These are phyloP conservation scores for Eucalyptus victrix DNA, from an alignment of 345 rosid genomes.

Conservation along the genomic window DNA sequence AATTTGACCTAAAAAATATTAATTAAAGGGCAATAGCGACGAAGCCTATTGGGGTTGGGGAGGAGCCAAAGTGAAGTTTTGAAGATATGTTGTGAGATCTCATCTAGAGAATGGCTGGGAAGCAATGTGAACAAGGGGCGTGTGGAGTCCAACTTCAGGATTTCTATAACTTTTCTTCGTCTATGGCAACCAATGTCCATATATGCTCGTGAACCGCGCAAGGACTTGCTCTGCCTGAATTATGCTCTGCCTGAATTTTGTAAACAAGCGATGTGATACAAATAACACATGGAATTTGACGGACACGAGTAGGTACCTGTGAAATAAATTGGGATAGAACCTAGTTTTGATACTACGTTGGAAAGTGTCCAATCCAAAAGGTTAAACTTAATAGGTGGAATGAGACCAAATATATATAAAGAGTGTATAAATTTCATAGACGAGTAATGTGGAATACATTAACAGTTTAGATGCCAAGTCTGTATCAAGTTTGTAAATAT, in stretches of 20 bases:
- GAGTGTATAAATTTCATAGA: not conserved
- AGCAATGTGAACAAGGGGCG: not conserved
- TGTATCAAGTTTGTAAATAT: not conserved
- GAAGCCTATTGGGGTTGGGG: not conserved
- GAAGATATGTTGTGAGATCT: not conserved
- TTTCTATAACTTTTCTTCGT: not conserved
- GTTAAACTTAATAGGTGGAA: not conserved
- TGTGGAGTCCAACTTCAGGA: not conserved
- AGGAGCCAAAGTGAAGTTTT: not conserved
- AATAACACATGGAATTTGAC: not conserved
- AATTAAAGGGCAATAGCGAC: not conserved
- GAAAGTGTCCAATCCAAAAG: not conserved
- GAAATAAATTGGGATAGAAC: not conserved
- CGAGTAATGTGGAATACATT: not conserved
- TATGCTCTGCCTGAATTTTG: not conserved
- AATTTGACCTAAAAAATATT: not conserved
- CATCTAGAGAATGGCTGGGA: not conserved
- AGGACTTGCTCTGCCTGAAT: not conserved
- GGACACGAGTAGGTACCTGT: fast-evolving
- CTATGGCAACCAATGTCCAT: not conserved
- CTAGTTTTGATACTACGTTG: not conserved
- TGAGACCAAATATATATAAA: not conserved
- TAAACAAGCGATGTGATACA: not conserved
- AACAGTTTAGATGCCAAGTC: not conserved
- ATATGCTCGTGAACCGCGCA: not conserved